phyloP scores from a whole-genome alignment of 441 rosid genomes.

The Pelargonium fulgidum region DNA sequence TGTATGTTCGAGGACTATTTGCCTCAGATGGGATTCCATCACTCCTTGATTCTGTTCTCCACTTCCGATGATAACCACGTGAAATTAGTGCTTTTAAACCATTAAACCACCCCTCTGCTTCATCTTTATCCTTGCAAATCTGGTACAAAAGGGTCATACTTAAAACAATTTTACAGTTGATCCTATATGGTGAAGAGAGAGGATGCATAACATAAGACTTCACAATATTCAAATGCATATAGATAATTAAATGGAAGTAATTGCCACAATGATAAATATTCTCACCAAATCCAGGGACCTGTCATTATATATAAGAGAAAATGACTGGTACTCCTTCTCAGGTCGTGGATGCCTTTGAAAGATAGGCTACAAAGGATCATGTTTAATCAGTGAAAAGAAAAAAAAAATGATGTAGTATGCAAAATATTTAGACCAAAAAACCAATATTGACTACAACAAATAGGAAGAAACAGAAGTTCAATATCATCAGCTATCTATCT shows the following conservation, averaged over 20 bases:
- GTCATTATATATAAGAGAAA: constrained; percentile 80
- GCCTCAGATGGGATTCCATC: constrained; percentile 89
- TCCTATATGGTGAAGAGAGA: constrained; percentile 14
- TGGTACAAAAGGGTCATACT: constrained; percentile 26
- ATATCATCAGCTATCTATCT: too few relatives aligned
- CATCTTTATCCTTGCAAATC: constrained; percentile 96
- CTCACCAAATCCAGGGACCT: constrained; percentile 91
- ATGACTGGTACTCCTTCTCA: constrained; percentile 95
- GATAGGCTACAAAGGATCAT: constrained; percentile 56
- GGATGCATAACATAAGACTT: too few relatives aligned
- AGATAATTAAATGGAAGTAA: constrained; percentile 5
- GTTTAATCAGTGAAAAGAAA: constrained; percentile 21
- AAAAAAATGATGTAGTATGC: too few relatives aligned
- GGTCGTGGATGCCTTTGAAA: constrained; percentile 96
- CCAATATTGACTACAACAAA: not conserved
- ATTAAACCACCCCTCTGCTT: constrained; percentile 97
- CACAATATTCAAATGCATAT: too few relatives aligned
- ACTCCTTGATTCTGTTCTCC: constrained; percentile 88
- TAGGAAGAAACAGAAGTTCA: not conserved
- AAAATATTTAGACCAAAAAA: too few relatives aligned
- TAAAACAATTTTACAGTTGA: constrained; percentile 16
- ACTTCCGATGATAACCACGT: constrained; percentile 60
- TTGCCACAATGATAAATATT: constrained; percentile 4
- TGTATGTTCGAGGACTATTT: constrained; percentile 81
- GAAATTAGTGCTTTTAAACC: constrained; percentile 90